Conservation (phyloP, 176 grass and related monocot species). For the Rhipidocladum racemiflorum region DNA sequence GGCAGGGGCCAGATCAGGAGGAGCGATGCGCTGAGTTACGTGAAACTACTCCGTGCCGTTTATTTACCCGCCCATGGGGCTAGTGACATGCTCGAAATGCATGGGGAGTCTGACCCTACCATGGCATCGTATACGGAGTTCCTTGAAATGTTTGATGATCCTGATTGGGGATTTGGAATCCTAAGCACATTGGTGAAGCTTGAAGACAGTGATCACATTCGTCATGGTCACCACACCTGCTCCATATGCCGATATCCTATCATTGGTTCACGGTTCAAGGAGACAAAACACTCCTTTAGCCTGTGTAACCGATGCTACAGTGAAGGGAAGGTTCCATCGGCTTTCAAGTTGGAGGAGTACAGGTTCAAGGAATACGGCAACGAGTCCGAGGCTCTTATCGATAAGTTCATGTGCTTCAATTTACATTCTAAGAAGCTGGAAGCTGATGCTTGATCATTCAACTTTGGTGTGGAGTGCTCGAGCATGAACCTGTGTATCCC, state of each 20-base stretch:
- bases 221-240: slow-evolving; percentile 76
- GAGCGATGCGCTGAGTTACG: slow-evolving; percentile 70
- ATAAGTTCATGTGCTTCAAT: slow-evolving; percentile 87
- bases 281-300: slow-evolving; percentile 81
- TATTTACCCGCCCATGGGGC: slow-evolving; percentile 77
- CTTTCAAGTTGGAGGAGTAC: slow-evolving; percentile 85
- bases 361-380: slow-evolving; percentile 90
- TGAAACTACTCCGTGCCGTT: slow-evolving; percentile 77
- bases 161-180: slow-evolving; percentile 92
- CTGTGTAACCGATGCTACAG: slow-evolving; percentile 90
- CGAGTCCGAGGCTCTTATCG: slow-evolving; percentile 68
- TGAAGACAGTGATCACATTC: slow-evolving; percentile 87
- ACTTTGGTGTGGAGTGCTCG: slow-evolving; percentile 1
- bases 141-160: slow-evolving; percentile 95
- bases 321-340: slow-evolving; percentile 94
- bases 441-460: slow-evolving; percentile 58
- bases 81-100: slow-evolving; percentile 90
- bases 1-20: slow-evolving; percentile 66
- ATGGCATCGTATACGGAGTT: slow-evolving; percentile 91
- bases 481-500: slow-evolving; percentile 37
- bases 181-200: slow-evolving; percentile 78
- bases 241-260: slow-evolving; percentile 87
- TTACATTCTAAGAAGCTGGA: slow-evolving; percentile 60
- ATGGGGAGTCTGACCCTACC: slow-evolving; percentile 89
- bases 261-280: slow-evolving; percentile 90